Evolutionary conservation across 108 stramenopile species (phyloP), one percentile per base, ranked within the genome.

Genomic region (Cyclostephanos tholiformis): DNA sequence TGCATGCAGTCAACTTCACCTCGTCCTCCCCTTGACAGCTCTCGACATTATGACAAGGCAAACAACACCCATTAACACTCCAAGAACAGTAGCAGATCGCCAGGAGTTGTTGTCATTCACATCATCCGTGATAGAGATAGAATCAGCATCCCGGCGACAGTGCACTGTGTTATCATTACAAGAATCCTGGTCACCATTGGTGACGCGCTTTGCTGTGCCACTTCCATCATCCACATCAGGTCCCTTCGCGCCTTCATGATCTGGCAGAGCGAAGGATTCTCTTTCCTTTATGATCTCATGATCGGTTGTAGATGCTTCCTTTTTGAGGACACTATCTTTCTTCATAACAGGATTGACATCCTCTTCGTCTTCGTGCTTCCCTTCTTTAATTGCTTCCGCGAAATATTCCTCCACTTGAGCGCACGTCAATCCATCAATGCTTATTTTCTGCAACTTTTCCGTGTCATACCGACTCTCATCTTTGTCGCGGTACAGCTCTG

Each of bases 321-420:
- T 49, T 29, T 43, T 48, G 13, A 48, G 9, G 41, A 39, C 17
- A 53, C 51, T 72, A 20, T 72, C 62, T 29, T 38, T 64, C 71
- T 72, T 72, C 62, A 22, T 16, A 38, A 35, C 38, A 30, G 36
- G 49, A 39, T 35, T 30, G 39, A 20, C 20, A 23, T 57, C 41
- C 32, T 62, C 63, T 4, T 39, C 20, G 26, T 52, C 51, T 36
- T 72, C 19, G 51, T 46, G 36, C 26, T 72, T 74, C 38, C 63
- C 76, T 61, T 77, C 74, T 36, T 70, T 67, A 43, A 93, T 92
- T 7, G 76, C 81, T 46, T 82, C 66, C 53, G 78, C 75, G 36
- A 96, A 91, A 74, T 86, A 92, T 10, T 85, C 82, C 80, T 96
- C 92, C 13, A 93, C 84, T 16, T 95, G 90, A 52, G 80, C 58